Percentiles rank a stretch among this genome's conserved stretches.
Conservation (phyloP, 2,329 filamentous ascomycete species). For the Remersonia thermophila region DNA sequence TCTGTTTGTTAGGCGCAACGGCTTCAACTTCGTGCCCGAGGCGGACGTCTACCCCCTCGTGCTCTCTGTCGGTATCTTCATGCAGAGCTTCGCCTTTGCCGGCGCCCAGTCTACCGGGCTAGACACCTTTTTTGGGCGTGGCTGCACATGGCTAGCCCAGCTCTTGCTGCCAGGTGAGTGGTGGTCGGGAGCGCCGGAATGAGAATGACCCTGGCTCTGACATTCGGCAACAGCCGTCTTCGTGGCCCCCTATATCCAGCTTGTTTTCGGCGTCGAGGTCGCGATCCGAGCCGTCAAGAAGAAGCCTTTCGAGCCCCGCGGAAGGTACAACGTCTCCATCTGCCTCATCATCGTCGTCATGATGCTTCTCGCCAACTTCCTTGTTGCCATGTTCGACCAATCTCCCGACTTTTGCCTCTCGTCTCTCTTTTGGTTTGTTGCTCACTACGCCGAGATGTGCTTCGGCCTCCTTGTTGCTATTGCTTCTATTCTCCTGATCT, state of each 20-base stretch:
- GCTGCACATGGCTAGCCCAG: conserved; percentile 43
- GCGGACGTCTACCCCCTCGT: conserved; percentile 43
- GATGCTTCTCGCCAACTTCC: conserved; percentile 42
- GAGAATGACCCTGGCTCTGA: not conserved
- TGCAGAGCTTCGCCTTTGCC: conserved; percentile 47
- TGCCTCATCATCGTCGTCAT: conserved; percentile 41
- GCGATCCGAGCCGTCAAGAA: conserved; percentile 41
- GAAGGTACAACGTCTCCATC: conserved; percentile 46
- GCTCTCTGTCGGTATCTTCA: conserved; percentile 42
- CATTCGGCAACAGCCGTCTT: conserved; percentile 41
- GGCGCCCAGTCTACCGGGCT: conserved; percentile 45
- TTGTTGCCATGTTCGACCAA: conserved; percentile 42
- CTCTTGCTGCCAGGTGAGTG: conserved; percentile 46
- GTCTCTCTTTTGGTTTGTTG: conserved; percentile 55
- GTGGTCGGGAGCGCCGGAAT: too few relatives aligned
- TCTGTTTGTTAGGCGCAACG: conserved; percentile 21
- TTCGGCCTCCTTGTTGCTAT: conserved; percentile 42
- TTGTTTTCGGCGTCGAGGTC: conserved; percentile 53
- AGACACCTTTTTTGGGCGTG: conserved; percentile 34
- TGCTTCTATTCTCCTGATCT: conserved; percentile 35
- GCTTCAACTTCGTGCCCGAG: conserved; percentile 32
- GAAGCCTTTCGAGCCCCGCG: conserved; percentile 44
- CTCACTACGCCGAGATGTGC: conserved; percentile 45
- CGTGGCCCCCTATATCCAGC: conserved; percentile 51
- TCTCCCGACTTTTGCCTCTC: conserved; percentile 52